Conservation (phyloP, 2,329 filamentous ascomycete genomes). For the Rhynchosporium secalis region DNA sequence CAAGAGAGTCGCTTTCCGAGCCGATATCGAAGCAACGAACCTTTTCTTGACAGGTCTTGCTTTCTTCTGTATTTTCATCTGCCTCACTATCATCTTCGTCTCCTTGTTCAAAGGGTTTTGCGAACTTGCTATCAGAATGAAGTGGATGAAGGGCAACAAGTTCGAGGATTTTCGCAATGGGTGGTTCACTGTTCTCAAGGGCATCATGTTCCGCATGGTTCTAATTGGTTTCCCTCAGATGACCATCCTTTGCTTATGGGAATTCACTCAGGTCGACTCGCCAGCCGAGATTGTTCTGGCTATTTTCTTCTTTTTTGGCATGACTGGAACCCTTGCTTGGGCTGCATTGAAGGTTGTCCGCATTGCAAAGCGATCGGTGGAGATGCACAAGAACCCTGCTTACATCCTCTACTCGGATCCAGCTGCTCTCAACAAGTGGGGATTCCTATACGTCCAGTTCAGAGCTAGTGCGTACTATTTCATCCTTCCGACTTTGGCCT, state of each 20-base stretch:
- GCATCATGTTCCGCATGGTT: constrained; percentile 86
- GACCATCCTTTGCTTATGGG: constrained; percentile 88
- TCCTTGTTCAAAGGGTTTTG: constrained; percentile 77
- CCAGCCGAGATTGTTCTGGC: constrained; percentile 83
- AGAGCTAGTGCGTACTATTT: constrained; percentile 95
- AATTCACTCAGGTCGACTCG: constrained; percentile 84
- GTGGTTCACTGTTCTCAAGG: constrained; percentile 90
- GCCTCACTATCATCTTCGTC: constrained; percentile 71
- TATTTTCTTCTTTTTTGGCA: constrained; percentile 83
- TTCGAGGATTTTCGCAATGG: constrained; percentile 93
- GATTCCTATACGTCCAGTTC: constrained; percentile 96
- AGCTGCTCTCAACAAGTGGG: constrained; percentile 94
- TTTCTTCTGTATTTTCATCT: constrained; percentile 84
- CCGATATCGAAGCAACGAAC: constrained; percentile 84
- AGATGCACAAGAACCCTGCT: constrained; percentile 92
- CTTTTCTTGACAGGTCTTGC: constrained; percentile 88
- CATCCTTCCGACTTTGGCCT: constrained; percentile 75
- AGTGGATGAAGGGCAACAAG: constrained; percentile 79
- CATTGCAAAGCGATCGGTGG: constrained; percentile 83
- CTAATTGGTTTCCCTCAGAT: constrained; percentile 92
- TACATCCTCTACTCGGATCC: constrained; percentile 97
- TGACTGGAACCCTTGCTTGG: constrained; percentile 77
- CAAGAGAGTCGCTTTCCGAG: constrained; percentile 83
- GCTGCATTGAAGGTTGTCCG: constrained; percentile 86
- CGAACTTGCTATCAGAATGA: constrained; percentile 72